Conservation (phyloP, 176 grass and related monocot species). For the Rhynchospora tenuis region DNA sequence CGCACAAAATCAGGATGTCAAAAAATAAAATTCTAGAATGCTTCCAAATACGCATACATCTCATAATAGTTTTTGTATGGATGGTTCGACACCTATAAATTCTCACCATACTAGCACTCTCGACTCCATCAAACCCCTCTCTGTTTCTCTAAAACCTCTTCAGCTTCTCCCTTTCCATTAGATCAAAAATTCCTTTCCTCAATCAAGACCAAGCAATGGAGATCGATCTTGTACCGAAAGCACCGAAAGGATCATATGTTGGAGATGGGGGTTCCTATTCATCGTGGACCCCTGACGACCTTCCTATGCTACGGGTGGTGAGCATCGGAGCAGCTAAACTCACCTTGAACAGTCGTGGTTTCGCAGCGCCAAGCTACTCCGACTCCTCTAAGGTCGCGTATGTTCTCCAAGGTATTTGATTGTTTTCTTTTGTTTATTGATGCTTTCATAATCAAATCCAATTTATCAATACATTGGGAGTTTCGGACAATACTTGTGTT, state of each 20-base stretch:
- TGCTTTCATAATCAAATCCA: background rate
- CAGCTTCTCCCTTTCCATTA: background rate
- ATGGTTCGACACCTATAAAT: background rate
- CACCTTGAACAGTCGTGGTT: constrained; percentile 37
- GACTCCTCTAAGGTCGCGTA: constrained; percentile 93
- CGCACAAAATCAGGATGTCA: background rate
- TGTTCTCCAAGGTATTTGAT: constrained; percentile 56
- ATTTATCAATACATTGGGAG: background rate
- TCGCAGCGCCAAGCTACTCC: constrained; percentile 78
- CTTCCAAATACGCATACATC: background rate
- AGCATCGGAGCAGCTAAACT: constrained; percentile 83
- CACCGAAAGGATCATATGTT: constrained; percentile 44
- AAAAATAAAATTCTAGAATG: background rate
- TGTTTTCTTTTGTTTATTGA: background rate
- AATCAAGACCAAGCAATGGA: constrained; percentile 30
- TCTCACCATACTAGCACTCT: background rate
- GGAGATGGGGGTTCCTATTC: constrained; percentile 58
- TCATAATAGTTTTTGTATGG: background rate
- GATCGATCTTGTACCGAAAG: constrained; percentile 58
- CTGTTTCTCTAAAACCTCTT: background rate
- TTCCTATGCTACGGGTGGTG: constrained; percentile 70
- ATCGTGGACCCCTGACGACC: constrained; percentile 61
- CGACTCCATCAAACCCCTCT: background rate
- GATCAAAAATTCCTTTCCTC: background rate
- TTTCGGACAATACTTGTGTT: background rate